Conservation (phyloP, 2,329 filamentous ascomycete genomes). For the Fusarium beomiforme region DNA sequence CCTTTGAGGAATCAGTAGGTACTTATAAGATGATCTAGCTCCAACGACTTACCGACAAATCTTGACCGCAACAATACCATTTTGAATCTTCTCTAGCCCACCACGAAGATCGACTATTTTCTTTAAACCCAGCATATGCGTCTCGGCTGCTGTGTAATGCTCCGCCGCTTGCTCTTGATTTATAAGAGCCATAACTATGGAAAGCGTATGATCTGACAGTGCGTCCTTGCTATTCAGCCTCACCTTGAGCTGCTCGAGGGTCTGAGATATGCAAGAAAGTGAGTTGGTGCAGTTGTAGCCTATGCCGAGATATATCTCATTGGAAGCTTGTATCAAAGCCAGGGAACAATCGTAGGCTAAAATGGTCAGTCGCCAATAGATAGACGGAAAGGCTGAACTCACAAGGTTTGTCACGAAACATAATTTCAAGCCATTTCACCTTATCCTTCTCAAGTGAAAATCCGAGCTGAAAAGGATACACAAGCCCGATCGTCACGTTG, state of each 20-base stretch:
- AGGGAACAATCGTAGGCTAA: slow-evolving; percentile 6
- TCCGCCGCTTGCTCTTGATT: neutral
- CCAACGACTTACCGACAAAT: neutral
- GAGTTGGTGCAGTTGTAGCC: neutral
- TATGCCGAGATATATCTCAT: slow-evolving; percentile 7
- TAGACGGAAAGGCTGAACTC: too few species aligned
- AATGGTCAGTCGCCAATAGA: too few species aligned
- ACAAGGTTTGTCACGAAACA: neutral
- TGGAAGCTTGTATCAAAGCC: slow-evolving; percentile 1
- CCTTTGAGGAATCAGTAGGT: too few species aligned
- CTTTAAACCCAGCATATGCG: neutral
- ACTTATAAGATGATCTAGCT: too few species aligned
- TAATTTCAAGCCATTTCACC: slow-evolving; percentile 4
- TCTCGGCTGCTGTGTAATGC: neutral
- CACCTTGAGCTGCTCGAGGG: neutral
- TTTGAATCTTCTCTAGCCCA: neutral
- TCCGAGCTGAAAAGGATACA: slow-evolving; percentile 6
- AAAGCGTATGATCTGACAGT: neutral
- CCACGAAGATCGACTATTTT: slow-evolving; percentile 4
- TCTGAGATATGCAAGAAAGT: neutral
- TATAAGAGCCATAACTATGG: neutral
- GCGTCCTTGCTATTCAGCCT: neutral
- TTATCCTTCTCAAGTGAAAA: neutral
- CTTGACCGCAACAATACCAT: neutral
- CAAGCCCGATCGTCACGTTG: neutral